phyloP scores from a whole-genome alignment of 257 asterid species.

The Gynochthodes officinalis region DNA sequence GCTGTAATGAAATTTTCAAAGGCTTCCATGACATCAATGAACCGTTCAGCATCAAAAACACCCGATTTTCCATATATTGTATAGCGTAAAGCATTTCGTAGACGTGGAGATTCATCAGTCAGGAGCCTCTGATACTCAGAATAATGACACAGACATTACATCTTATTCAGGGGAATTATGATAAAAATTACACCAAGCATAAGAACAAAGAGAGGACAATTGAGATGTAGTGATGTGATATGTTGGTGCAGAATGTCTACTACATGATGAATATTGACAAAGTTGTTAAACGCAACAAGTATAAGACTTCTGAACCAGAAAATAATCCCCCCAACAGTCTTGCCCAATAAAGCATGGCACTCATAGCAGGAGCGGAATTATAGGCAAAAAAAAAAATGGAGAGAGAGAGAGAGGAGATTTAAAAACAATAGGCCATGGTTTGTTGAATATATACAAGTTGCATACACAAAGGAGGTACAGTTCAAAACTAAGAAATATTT shows the following conservation, averaged over 20 bases:
- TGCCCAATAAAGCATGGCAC: background rate
- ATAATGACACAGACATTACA: conserved; percentile 10
- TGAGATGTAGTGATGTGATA: background rate
- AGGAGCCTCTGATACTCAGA: conserved; percentile 65
- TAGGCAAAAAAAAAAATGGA: background rate
- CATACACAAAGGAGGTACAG: background rate
- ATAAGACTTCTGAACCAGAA: background rate
- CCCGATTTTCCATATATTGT: conserved; percentile 95
- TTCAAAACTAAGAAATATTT: background rate
- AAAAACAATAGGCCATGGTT: background rate
- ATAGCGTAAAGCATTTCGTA: conserved; percentile 83
- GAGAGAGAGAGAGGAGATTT: too few relatives aligned
- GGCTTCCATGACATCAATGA: conserved; percentile 99
- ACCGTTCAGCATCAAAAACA: conserved; percentile 93
- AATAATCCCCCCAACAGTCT: background rate
- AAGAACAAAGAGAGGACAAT: background rate
- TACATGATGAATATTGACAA: background rate
- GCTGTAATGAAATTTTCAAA: conserved; percentile 93
- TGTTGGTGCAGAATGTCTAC: background rate
- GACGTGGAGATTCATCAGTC: conserved; percentile 95
- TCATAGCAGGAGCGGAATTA: background rate
- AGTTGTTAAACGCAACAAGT: background rate
- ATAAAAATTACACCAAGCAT: background rate
- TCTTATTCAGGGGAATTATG: background rate
- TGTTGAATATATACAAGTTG: background rate